Evolutionary conservation across 495 filamentous ascomycete genomes (phyloP), one percentile per base, ranked within the genome.

Genomic region (Talaromyces wortmannii): DNA sequence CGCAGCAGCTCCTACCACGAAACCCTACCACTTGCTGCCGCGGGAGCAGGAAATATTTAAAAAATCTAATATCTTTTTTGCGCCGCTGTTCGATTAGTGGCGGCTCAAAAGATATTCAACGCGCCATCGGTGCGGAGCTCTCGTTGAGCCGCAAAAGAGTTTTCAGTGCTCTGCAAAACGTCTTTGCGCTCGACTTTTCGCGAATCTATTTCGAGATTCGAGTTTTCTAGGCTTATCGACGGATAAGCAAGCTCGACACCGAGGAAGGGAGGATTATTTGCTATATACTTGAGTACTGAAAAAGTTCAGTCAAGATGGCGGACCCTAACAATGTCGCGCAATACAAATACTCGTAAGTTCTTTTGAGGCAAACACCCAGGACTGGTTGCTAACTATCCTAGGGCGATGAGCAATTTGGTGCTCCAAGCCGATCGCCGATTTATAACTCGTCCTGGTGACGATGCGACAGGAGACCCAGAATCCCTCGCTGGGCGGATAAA

Each of bases 391-490:
- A 46, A 53, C 23, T 5, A 53, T 32, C n/a, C 6, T 40, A 53
- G 52, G 52, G 92, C 91, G 70, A 99, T 99, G 94, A 97, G 94
- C 78, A 99, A 99, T 84, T 85, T 99, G 90, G 94, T 99, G 69
- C 90, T 97, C 82, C 92, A 97, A 86, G 92, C 91, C 76, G 94
- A 99, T 78, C 86, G 90, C 73, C 87, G 95, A 67, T 97, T 99
- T 69, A 85, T 92, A 61, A 91, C 90, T 53, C 85, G 91, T 62
- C 83, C 89, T 59, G 89, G 86, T 60, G 94, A 99, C 74, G 94
- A 99, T 72, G 85, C 88, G 55, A 97, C 95, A 36, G 94, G 94
- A 63, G 95, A 99, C 67, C 94, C 94, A 50, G 94, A 99, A 73
- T 97, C 94, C 51, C 82, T 99, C 45, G 94, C 94, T 36, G 92